Evolutionary conservation across 1,284 basidiomycete genomes (phyloP).

Genomic region (Boletus sp.): DNA sequence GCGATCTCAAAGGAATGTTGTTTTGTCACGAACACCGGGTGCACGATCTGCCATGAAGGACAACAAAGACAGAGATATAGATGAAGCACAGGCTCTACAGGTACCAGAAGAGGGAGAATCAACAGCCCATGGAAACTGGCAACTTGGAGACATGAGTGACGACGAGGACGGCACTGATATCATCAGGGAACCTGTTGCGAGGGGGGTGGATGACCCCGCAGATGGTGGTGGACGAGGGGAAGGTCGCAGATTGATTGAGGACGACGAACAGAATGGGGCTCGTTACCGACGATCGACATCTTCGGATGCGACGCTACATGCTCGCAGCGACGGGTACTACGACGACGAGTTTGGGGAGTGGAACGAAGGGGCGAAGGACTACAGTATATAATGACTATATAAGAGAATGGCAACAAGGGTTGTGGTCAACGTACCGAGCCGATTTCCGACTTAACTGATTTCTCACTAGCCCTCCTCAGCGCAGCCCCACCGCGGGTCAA

Average conservation of each 20-base stretch:
- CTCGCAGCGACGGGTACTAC: constrained; percentile 24
- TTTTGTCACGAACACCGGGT: constrained; percentile 12
- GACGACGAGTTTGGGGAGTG: constrained; percentile 39
- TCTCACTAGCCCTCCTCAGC: constrained; percentile 3
- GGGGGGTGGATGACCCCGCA: constrained; percentile 9
- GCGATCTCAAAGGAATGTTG: constrained; percentile 21
- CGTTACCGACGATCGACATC: constrained; percentile 34
- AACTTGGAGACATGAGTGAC: constrained; percentile 62
- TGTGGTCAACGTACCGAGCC: constrained; percentile 19
- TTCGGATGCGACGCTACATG: constrained; percentile 36
- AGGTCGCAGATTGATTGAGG: constrained; percentile 23
- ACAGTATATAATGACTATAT: no score
- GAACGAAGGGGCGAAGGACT: constrained; percentile 18
- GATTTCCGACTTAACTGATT: constrained; percentile 8
- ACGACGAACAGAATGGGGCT: constrained; percentile 26
- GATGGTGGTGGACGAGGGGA: constrained; percentile 15
- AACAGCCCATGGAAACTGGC: constrained; percentile 52
- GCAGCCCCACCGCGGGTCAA: not conserved
- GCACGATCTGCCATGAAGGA: constrained; percentile 18
- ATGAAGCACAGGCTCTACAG: constrained; percentile 38
- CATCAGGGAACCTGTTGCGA: constrained; percentile 13
- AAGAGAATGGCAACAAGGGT: no score
- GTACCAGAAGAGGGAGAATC: constrained; percentile 37
- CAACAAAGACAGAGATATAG: constrained; percentile 21
- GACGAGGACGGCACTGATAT: constrained; percentile 41